Base-by-base conservation (phyloP, 2,329 filamentous ascomycete genomes). In the Fusarium equiseti region DNA sequence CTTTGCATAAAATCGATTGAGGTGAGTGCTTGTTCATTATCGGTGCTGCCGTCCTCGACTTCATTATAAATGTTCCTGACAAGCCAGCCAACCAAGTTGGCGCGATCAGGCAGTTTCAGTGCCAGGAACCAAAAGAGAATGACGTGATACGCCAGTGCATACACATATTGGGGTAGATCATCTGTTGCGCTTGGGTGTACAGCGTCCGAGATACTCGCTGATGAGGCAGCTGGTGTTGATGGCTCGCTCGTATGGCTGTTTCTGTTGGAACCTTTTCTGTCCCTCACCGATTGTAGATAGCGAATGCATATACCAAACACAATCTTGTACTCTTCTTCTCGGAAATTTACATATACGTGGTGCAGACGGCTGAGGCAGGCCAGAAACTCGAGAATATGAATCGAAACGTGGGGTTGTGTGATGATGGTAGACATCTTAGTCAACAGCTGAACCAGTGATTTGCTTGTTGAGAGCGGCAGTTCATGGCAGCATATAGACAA, bases 91-190 rank as follows among this genome's bases (percentile, higher is more conserved):
- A 98, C 94, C 71, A 97, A 91, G 66, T 89, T 93, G 35, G 91
- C 89, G 53, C 96, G 90, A 77, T 98, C 94, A 40, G 91, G 89
- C 54, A 97, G 86, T 76, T 94, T 95, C 73, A 99, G 80, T 2
- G 94, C 92, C 73, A 99, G 86, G 78, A 98, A 99, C 96, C 96
- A 99, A 78, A 97, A 98, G 3, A 94, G 92, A 71, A 99, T 95
- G 73, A 97, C 94, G 78, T 98, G 95, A 78, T 97, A 97, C 11
- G 95, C 95, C 55, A 98, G 84, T 3, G 94, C 92, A 79, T 97
- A 96, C 27, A 99, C 93, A 78, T 99, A 99, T 79, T 96, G 92
- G 7, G 95, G 94, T 52, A 97, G 85, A 71, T 96, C 93, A 66
- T 96, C 92, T 10, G 90, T 79, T 6, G 77, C 76, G 50, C 71